Evolutionary conservation across 1,284 basidiomycete genomes (phyloP), one percentile per base, ranked within the genome.

Genomic region (Sphaerobolus stellatus): DNA sequence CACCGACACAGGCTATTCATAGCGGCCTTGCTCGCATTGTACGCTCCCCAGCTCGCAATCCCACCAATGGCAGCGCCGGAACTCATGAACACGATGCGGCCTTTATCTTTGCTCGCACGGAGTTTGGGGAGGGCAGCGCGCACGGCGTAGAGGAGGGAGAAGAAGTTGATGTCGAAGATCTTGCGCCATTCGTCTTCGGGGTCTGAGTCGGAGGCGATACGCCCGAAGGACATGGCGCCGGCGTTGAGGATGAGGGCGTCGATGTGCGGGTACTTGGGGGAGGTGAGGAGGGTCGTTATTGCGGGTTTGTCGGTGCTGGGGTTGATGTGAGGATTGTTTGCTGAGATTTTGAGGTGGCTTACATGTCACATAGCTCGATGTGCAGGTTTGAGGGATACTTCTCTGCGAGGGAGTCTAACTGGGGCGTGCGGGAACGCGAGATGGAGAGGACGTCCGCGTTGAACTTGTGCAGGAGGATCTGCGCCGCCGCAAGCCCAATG

Each of bases 231-330:
- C 33, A 93, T 68, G 0, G 81, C 78, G 9, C 81, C 93, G 7
- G 92, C 92, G 60, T 92, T 94, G 56, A 95, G 78, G 48, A 95
- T 72, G 50, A 95, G 71, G 18, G 77, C 84, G 66, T 94, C 90
- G 57, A 95, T 74, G 47, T 76, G 71, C 13, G 81, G 75, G 64
- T 82, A 90, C 22, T 67, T 79, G 20, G n/a, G n/a, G n/a, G n/a
- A n/a, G n/a, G 64, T 57, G 55, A 90, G 76, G 25, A 83, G 82
- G 14, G 69, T 61, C 18, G 71, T 71, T 54, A 91, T 71, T 1
- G 81, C 83, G 8, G 71, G 60, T 60, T 84, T 76, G 54, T 90
- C 78, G 28, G 86, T 73, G 49, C 84, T 84, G 67, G 47, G 44
- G 57, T 55, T 64, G 58, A 46, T 63, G 43, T 29, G 33, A 22